Base-by-base conservation (phyloP, 768 basidiomycete genomes). In the Auricularia sp. region DNA sequence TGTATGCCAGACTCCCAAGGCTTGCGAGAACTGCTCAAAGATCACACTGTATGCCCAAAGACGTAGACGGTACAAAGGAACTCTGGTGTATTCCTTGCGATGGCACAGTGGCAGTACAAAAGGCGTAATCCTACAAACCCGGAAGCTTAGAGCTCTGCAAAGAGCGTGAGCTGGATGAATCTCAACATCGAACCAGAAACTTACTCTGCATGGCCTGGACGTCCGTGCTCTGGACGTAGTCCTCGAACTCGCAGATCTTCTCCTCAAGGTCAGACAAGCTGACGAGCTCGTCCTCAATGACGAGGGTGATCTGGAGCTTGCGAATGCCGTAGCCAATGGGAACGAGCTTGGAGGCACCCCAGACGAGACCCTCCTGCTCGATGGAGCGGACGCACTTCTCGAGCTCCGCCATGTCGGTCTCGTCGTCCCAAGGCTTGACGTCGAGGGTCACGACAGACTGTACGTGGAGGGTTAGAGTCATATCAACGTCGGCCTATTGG, bases 361-460 rank as follows among this genome's bases (percentile, higher is more conserved):
- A 99, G 61, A 98, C 83, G 65, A 99, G 88, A 72, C 97, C 97
- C 47, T 90, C 87, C 79, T 84, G 79, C 76, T 91, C 84, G 71
- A 98, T 86, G 23, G 91, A 86, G 66, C 97, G 87, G 63, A 98
- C 96, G 51, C 83, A 72, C 16, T 80, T 76, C 77, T 98, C 96
- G 70, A 98, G 81, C 61, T 80, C 90, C 54, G 73, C 82, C 95
- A 99, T 95, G 77, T 98, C 93, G 61, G 97, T 99, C 80, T 97
- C 94, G 73, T 98, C 96, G 75, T 98, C 96, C 96, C 94, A 97
- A 47, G 96, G 95, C 79, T 99, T 99, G 67, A 99, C 94, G 70
- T 98, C 96, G 70, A 98, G 79, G 59, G 96, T 99, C 61, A 99
- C 97, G 67, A 99, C 87, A 69, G 97, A 98, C 93, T 98, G 75